phyloP scores from a whole-genome alignment of 2,329 filamentous ascomycete genomes.

The Calonectria ilicicola region DNA sequence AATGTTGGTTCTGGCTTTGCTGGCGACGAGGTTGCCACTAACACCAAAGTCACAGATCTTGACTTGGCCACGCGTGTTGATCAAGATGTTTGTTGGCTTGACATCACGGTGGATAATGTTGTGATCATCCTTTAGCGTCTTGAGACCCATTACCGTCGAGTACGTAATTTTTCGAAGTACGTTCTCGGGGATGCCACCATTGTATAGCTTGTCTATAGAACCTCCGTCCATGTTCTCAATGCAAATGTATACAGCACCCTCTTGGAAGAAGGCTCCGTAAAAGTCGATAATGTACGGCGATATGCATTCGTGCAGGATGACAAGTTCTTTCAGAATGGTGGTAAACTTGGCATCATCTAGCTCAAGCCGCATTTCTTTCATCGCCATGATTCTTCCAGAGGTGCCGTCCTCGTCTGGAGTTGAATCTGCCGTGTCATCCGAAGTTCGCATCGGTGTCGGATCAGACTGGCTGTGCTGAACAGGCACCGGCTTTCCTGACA shows the following conservation, averaged over 20 bases:
- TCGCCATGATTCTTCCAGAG: constrained; percentile 91
- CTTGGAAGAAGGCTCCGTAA: constrained; percentile 98
- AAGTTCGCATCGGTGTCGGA: constrained; percentile 45
- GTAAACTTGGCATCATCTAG: constrained; percentile 97
- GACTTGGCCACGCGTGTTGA: constrained; percentile 89
- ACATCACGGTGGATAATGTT: constrained; percentile 99
- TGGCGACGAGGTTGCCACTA: constrained; percentile 94
- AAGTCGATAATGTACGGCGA: constrained; percentile 99
- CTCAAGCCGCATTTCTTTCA: constrained; percentile 98
- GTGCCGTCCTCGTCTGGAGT: constrained; percentile 54
- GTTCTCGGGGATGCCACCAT: constrained; percentile 88
- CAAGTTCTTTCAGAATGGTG: constrained; percentile 96
- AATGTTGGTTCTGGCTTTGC: constrained; percentile 98
- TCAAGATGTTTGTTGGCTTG: constrained; percentile 98
- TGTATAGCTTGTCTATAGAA: constrained; percentile 96
- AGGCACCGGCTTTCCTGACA: constrained; percentile 60
- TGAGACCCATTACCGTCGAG: constrained; percentile 90
- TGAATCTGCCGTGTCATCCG: constrained; percentile 45
- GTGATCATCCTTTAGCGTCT: constrained; percentile 95
- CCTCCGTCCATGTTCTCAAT: constrained; percentile 99
- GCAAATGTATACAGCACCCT: constrained; percentile 98
- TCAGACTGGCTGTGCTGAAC: constrained; percentile 53
- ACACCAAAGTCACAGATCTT: constrained; percentile 99
- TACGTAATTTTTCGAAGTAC: constrained; percentile 92
- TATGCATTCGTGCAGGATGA: constrained; percentile 93